These are phyloP conservation scores for Globisporangium ultimum DNA, from an alignment of 352 stramenopile species.

Conservation along the genomic window DNA sequence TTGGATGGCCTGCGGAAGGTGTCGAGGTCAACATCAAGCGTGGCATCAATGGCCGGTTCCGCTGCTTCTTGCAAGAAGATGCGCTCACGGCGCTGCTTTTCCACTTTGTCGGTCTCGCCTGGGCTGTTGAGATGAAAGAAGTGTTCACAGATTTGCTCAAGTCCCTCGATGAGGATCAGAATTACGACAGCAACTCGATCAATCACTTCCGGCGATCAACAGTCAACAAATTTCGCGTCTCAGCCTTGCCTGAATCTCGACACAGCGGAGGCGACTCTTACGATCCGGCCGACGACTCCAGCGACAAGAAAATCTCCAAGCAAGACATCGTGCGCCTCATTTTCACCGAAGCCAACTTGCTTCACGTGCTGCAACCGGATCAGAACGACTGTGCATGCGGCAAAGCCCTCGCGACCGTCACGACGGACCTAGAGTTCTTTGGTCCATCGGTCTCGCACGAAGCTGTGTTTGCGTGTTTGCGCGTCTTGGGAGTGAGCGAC, in stretches of 20 bases:
- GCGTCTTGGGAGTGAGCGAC: conserved; percentile 35
- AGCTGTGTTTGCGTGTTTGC: conserved; percentile 32
- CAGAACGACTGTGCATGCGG: neutral
- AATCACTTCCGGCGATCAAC: conserved; percentile 10
- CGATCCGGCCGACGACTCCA: conserved; percentile 12
- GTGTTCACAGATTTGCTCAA: conserved; percentile 22
- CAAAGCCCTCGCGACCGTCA: conserved; percentile 30
- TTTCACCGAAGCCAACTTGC: conserved; percentile 31
- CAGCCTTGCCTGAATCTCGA: conserved; percentile 21
- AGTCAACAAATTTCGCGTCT: conserved; percentile 21
- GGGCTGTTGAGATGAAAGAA: conserved; percentile 23
- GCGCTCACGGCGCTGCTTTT: conserved; percentile 44
- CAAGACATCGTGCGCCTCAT: conserved; percentile 43
- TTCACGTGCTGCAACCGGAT: conserved; percentile 9
- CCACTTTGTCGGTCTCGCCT: conserved; percentile 38
- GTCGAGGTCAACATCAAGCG: conserved; percentile 34
- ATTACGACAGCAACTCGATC: neutral
- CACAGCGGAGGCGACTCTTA: conserved; percentile 15
- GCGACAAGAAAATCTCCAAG: conserved; percentile 20
- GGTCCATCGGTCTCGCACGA: conserved; percentile 35
- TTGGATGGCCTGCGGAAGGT: conserved; percentile 29
- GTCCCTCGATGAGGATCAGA: conserved; percentile 15
- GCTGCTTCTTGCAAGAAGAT: conserved; percentile 39
- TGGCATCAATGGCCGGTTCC: conserved; percentile 43
- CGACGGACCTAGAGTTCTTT: conserved; percentile 53